A percentile compares a stretch with the other conserved stretches of the same genome.
These are phyloP conservation scores for Neocallimastix lanati DNA, from an alignment of 192 early-diverging fungal genomes.

Conservation along the genomic window DNA sequence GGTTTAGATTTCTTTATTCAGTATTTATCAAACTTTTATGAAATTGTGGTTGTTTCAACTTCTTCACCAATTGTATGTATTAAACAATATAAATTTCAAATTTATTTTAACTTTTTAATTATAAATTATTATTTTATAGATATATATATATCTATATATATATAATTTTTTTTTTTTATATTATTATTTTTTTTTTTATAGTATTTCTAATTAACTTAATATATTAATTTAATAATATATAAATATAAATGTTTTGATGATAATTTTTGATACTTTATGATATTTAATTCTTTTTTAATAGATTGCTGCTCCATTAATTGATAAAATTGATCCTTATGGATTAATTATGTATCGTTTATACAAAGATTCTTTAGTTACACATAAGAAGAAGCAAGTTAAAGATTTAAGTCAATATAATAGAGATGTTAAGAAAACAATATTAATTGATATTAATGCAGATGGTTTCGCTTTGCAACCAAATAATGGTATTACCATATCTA, in stretches of 20 bases:
- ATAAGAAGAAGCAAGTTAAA: constrained; percentile 62
- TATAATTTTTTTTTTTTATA: too few relatives aligned
- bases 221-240: too few relatives aligned
- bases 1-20: constrained; percentile 89
- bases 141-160: too few relatives aligned
- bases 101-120: too few relatives aligned
- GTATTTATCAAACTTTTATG: constrained; percentile 77
- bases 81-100: too few relatives aligned
- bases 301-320: constrained; percentile 68
- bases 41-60: constrained; percentile 90
- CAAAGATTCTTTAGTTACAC: constrained; percentile 75
- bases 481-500: constrained; percentile 65
- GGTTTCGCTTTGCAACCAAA: constrained; percentile 79
- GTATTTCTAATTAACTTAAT: too few relatives aligned
- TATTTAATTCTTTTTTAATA: too few relatives aligned
- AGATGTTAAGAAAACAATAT: constrained; percentile 78
- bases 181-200: background rate
- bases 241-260: too few relatives aligned
- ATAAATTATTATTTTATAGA: too few relatives aligned
- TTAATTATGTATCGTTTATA: constrained; percentile 72
- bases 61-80: constrained; percentile 55
- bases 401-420: constrained; percentile 86
- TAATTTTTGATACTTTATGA: too few relatives aligned
- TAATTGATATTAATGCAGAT: constrained; percentile 77
- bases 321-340: constrained; percentile 78